Evolutionary conservation across 2,329 filamentous ascomycete species (phyloP), one percentile per base, ranked within the genome.

Genomic region (Colletotrichum musae): DNA sequence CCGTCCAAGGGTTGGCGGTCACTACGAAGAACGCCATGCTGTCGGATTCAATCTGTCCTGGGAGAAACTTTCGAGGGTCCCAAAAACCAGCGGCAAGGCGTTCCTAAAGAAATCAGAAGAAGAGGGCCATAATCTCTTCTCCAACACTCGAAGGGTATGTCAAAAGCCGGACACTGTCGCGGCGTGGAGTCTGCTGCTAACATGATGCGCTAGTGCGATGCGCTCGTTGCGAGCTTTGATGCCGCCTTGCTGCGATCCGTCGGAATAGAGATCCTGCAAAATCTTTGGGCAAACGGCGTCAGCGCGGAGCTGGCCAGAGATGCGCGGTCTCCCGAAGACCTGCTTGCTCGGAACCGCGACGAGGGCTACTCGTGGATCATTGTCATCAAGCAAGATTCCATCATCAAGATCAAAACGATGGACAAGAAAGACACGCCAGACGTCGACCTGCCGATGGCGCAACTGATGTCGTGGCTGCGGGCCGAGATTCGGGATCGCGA

Each of bases 21-120:
- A 87, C 65, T 84, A 88, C 51, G 86, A 89, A 64, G 90, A 91
- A 74, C 89, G 90, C 21, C 94, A 97, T 77, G 95, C 94, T 5
- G 96, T 98, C 12, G 96, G 97, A 1, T 95, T 98, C 77, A 97
- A 94, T 75, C 84, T 98, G 48, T 93, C 93, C 26, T 97, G 95
- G 90, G 95, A 98, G 75, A 90, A 92, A 66, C 84, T 97, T 4
- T 91, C 91, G 6, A 89, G 89, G 48, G 89, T 93, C 77, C 83
- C 88, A 3, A 89, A 89, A 64, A 80, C 82, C 45, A 82, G 82
- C 1, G 82, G 84, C 3, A 89, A 87, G 71, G 80, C 84, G 0
- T 93, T 91, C 70, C 78, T 92, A n/a, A 95, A 93, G 79, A 93
- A 92, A 74, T 76, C 84, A 7, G 89, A 93, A 66, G 89, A 91